Conservation (phyloP, 495 filamentous ascomycete species). For the Penicilliopsis zonata region DNA sequence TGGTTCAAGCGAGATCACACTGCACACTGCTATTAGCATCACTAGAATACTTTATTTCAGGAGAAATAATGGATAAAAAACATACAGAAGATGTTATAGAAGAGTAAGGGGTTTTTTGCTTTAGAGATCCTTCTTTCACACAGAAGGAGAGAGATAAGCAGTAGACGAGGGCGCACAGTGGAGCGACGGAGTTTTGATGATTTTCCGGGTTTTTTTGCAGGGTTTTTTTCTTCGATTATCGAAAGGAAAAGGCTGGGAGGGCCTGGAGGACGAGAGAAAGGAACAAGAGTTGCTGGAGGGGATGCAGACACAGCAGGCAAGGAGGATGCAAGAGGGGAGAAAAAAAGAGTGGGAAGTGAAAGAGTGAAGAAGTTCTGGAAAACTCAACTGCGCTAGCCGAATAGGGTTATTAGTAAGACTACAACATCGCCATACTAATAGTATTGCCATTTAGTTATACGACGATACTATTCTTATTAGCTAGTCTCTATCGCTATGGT, state of each 20-base stretch:
- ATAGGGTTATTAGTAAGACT: too few relatives aligned
- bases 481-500: neutral
- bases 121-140: slow-evolving; percentile 4
- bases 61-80: too few relatives aligned
- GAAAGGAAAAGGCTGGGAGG: slow-evolving; percentile 25
- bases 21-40: too few relatives aligned
- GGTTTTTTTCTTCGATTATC: slow-evolving; percentile 34
- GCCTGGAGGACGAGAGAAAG: slow-evolving; percentile 29
- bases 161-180: slow-evolving; percentile 24
- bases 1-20: too few relatives aligned
- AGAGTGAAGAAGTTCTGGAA: slow-evolving; percentile 9
- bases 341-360: slow-evolving; percentile 17
- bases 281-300: slow-evolving; percentile 18
- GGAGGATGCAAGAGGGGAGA: slow-evolving; percentile 29
- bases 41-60: too few relatives aligned
- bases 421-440: too few relatives aligned
- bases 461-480: neutral
- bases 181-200: slow-evolving; percentile 13
- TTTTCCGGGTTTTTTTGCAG: slow-evolving; percentile 30
- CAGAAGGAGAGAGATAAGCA: slow-evolving; percentile 9
- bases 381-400: slow-evolving; percentile 12
- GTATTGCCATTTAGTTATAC: neutral
- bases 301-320: slow-evolving; percentile 17
- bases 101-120: too few relatives aligned
- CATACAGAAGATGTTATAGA: too few relatives aligned